phyloP scores from a whole-genome alignment of 257 asterid species.

The Striga asiatica region DNA sequence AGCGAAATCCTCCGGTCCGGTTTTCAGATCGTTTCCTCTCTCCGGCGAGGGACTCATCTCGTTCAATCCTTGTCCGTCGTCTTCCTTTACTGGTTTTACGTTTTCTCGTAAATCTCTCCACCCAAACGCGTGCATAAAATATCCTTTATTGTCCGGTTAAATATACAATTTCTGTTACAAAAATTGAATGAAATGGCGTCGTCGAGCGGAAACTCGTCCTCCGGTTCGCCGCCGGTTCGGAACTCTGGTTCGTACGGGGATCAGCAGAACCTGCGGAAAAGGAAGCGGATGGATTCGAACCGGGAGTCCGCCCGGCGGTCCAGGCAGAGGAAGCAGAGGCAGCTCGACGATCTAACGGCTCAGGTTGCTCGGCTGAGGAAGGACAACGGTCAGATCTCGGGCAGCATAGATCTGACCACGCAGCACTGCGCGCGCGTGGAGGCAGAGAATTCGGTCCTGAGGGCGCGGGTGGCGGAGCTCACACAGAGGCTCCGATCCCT shows the following conservation, averaged over 20 bases:
- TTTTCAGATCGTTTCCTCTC: slow-evolving; percentile 48
- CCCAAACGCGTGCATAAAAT: background rate
- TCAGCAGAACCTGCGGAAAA: slow-evolving; percentile 36
- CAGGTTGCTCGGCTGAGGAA: slow-evolving; percentile 39
- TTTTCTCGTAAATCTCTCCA: slow-evolving; percentile 39
- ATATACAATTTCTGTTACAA: background rate
- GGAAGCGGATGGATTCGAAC: slow-evolving; percentile 83
- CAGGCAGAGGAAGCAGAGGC: slow-evolving; percentile 78
- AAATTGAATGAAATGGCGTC: slow-evolving; percentile 38
- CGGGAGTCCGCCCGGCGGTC: slow-evolving; percentile 90
- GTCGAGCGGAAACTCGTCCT: slow-evolving; percentile 55
- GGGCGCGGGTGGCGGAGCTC: slow-evolving; percentile 76
- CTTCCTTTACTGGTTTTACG: slow-evolving; percentile 93
- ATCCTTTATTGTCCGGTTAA: background rate
- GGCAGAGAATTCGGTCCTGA: slow-evolving; percentile 60
- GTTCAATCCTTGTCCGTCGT: slow-evolving; percentile 95
- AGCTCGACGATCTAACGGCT: slow-evolving; percentile 55
- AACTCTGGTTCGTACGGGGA: slow-evolving; percentile 45
- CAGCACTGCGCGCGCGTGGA: slow-evolving; percentile 43
- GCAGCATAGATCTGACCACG: slow-evolving; percentile 29
- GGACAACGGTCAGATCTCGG: slow-evolving; percentile 38
- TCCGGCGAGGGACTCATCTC: slow-evolving; percentile 63
- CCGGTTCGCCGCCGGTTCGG: slow-evolving; percentile 39
- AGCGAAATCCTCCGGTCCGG: slow-evolving; percentile 71
- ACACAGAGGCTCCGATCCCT: slow-evolving; percentile 58